These are phyloP conservation scores for Gyromitra esculenta DNA, from an alignment of 2,329 filamentous ascomycete species.

Conservation along the genomic window DNA sequence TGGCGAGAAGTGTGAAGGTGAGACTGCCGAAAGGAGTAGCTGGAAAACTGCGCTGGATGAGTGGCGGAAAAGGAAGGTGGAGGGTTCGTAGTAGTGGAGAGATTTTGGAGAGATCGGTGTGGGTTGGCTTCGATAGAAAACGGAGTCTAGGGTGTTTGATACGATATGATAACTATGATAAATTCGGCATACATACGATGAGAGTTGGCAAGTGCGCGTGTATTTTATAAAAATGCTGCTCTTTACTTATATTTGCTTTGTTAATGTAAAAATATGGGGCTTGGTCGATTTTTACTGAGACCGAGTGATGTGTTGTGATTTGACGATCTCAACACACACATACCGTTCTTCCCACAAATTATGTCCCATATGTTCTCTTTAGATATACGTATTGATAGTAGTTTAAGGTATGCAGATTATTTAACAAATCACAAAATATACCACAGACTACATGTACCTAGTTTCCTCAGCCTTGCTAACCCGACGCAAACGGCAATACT, in stretches of 20 bases:
- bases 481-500: too few relatives aligned
- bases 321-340: not conserved
- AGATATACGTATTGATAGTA: too few relatives aligned
- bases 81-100: not conserved
- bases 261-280: not conserved
- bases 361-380: too few relatives aligned
- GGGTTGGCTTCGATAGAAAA: not conserved
- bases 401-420: too few relatives aligned
- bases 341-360: not conserved
- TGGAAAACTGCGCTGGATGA: slow-evolving; percentile 73
- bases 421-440: too few relatives aligned
- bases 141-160: not conserved
- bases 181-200: not conserved
- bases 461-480: too few relatives aligned
- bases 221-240: slow-evolving; percentile 7
- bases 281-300: not conserved
- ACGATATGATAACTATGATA: not conserved
- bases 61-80: slow-evolving; percentile 66
- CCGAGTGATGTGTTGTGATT: not conserved
- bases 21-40: slow-evolving; percentile 60
- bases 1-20: slow-evolving; percentile 75
- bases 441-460: too few relatives aligned
- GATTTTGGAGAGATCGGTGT: not conserved
- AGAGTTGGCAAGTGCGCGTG: not conserved
- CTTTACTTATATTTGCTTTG: not conserved